Evolutionary conservation across 2,329 filamentous ascomycete genomes (phyloP).

Genomic region (Verruconis gallopava): DNA sequence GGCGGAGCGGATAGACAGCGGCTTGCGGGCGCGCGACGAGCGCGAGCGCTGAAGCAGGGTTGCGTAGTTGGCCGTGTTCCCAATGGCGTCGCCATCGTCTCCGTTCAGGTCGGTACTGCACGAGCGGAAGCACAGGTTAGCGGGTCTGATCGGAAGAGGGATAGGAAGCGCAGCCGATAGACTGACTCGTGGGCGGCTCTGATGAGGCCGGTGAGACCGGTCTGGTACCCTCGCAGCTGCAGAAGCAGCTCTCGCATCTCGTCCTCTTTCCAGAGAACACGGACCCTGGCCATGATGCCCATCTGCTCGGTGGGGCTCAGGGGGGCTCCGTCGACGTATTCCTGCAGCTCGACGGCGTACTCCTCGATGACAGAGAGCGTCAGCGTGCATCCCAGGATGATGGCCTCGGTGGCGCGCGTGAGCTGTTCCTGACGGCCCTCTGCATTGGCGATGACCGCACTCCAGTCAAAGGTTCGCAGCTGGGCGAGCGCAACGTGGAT

Average conservation of each 20-base stretch:
- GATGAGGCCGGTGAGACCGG: conserved; percentile 6
- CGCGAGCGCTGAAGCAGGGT: conserved; percentile 9
- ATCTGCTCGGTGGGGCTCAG: conserved; percentile 8
- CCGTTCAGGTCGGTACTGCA: conserved; percentile 5
- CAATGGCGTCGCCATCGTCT: not conserved
- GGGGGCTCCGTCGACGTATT: conserved; percentile 7
- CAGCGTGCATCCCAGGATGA: conserved; percentile 11
- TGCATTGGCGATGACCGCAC: not conserved
- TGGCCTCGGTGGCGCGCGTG: conserved; percentile 7
- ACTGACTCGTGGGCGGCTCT: conserved; percentile 10
- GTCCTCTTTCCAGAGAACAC: conserved; percentile 10
- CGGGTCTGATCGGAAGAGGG: no score
- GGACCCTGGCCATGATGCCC: conserved; percentile 9
- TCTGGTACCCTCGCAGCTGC: conserved; percentile 10
- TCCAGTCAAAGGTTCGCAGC: conserved; percentile 8
- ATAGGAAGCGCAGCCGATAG: no score
- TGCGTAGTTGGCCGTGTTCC: conserved; percentile 1
- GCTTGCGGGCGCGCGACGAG: conserved; percentile 8
- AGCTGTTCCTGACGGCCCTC: conserved; percentile 8
- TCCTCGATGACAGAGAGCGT: conserved; percentile 11
- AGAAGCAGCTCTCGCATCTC: conserved; percentile 11
- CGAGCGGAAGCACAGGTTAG: no score
- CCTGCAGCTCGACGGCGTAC: conserved; percentile 10
- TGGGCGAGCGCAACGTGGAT: conserved; percentile 10
- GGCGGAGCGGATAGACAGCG: conserved; percentile 9